Evolutionary conservation across 768 basidiomycete species (phyloP).

Genomic region (Pleurotus salmoneostramineus): DNA sequence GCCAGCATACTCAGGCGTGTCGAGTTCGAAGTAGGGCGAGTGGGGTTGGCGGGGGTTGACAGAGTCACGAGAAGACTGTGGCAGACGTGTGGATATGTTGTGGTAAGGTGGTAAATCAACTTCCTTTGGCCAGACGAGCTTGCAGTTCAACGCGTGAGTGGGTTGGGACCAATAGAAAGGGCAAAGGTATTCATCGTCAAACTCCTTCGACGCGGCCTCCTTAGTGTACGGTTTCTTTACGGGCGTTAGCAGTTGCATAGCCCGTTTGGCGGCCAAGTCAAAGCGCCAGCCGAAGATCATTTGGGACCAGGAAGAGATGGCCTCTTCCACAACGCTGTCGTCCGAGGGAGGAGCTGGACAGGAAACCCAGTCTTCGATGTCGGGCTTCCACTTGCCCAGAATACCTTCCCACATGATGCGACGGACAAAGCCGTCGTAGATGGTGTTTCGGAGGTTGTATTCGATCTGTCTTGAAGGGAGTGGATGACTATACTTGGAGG

Average conservation of each 20-base stretch:
- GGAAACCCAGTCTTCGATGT: constrained; percentile 58
- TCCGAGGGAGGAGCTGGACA: constrained; percentile 45
- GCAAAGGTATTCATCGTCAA: constrained; percentile 61
- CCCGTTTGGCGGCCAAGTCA: background rate
- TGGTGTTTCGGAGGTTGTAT: constrained; percentile 62
- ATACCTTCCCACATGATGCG: constrained; percentile 86
- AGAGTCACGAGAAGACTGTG: no score
- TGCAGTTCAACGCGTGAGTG: constrained; percentile 77
- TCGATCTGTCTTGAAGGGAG: constrained; percentile 65
- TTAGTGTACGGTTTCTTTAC: background rate
- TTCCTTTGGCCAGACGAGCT: constrained; percentile 72
- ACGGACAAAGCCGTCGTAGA: constrained; percentile 86
- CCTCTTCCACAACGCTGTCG: constrained; percentile 19
- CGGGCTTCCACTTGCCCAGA: constrained; percentile 59
- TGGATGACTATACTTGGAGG: constrained; percentile 72
- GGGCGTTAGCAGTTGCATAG: background rate
- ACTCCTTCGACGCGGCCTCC: constrained; percentile 15
- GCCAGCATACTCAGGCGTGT: constrained; percentile 78
- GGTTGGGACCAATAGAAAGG: constrained; percentile 77
- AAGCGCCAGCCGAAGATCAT: constrained; percentile 7
- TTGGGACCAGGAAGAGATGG: constrained; percentile 18
- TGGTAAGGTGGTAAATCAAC: constrained; percentile 50
- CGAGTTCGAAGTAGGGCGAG: constrained; percentile 57
- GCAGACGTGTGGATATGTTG: constrained; percentile 12
- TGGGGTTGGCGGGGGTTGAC: constrained; percentile 6